Base-by-base conservation (phyloP, 306 rosid species). In the Aeschynomene evenia region DNA sequence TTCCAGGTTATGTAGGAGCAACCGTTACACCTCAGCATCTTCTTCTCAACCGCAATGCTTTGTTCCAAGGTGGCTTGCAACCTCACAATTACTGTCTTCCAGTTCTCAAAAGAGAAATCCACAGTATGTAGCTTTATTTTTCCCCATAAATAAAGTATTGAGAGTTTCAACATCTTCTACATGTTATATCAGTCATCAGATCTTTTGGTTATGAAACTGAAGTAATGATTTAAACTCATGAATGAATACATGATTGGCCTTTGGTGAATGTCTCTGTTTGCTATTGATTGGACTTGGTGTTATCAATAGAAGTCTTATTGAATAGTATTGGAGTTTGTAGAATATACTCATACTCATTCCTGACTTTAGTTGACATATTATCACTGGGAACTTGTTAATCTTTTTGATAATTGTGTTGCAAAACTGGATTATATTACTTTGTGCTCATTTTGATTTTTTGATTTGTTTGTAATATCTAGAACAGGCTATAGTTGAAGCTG, bases 21-120 rank as follows among this genome's bases (percentile, higher is more conserved):
- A 92, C 96, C 24, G 96, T 92, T 74, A 89, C 98, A 19, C 98
- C 98, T 42, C 96, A 92, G 39, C 96, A 92, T 89, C 87, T 92
- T 71, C 72, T 92, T 73, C 86, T 92, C 6, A 92, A 92, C 53
- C 83, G 96, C 51, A 92, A 89, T 77, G 77, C 96, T 50, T 76
- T 92, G 49, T 92, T 92, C 80, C 96, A 89, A 80, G 98, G 98
- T 62, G 98, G 96, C 78, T 77, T 92, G 76, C 96, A 82, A 75
- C 98, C 96, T 42, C 98, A 92, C 78, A 89, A 83, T 80, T 92
- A 92, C 83, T 92, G 98, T 72, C 92, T 92, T 40, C 85, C 85
- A 1, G 71, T 81, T 62, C 92, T 92, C 64, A 92, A 92, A 72
- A 85, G 92, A 75, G 98, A 92, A 76, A 86, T 81, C 23, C 96